Evolutionary conservation across 768 basidiomycete species (phyloP), one percentile per base, ranked within the genome.

Genomic region (Mycena amicta): DNA sequence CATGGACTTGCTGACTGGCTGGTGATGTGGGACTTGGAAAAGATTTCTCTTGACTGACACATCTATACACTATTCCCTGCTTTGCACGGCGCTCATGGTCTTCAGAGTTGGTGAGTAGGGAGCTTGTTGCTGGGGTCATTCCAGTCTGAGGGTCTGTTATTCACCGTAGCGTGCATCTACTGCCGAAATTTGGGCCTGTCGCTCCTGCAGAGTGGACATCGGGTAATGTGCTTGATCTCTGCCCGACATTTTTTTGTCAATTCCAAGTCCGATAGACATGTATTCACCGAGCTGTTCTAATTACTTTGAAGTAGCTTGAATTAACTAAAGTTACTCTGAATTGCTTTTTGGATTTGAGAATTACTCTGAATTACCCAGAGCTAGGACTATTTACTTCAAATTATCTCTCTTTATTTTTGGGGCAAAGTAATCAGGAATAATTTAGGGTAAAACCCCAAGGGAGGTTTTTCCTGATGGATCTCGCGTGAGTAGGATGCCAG

Each of bases 141-240:
- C 68, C 74, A 1, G 37, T 74, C n/a, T n/a, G n/a, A n/a, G n/a
- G n/a, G 1, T 55, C 59, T 2, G 20, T 65, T 13, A 74, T 76
- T 30, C 39, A 59, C 0, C 61, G 68, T 0, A 72, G 71, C 55
- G 67, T 70, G 18, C 72, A 74, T 40, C 58, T 75, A 3, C 55
- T 61, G 3, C 41, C 53, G 5, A 56, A 47, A 31, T 43, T 54
- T 29, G 53, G 40, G 6, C 53, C 53, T 6, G 16, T 46, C 20
- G 40, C 53, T 3, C 53, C 53, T 13, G 4, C 47, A 18, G 23
- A 49, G 16, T 56, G 55, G 55, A 49, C 16, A n/a, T 50, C 55
- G 3, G 3, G n/a, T 22, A 56, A 49, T 27, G 47, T 56, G 22
- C 25, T 56, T 13, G 55, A 56, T 3, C 4, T 22, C 28, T 56